A percentile compares a stretch with the other conserved stretches of the same genome.
Conservation (phyloP, 1,139 yeast species). For the Hemisphaericaspora xylofermentans region DNA sequence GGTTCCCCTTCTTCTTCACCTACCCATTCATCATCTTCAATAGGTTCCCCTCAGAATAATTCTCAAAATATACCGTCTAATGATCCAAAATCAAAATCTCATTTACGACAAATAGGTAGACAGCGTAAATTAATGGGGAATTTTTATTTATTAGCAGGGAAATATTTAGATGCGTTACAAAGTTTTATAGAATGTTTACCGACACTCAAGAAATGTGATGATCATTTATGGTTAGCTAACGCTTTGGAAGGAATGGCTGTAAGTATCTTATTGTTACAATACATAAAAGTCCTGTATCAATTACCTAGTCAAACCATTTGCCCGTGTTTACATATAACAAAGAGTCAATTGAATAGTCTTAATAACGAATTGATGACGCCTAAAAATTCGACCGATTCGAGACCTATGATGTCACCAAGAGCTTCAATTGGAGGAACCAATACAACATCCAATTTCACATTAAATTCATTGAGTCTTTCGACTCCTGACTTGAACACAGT, state of each 20-base stretch:
- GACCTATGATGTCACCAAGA: constrained; percentile 31
- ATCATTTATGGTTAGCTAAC: constrained; percentile 84
- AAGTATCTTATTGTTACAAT: constrained; percentile 60
- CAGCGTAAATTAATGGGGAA: constrained; percentile 75
- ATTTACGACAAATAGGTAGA: constrained; percentile 56
- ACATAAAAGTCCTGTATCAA: constrained; percentile 57
- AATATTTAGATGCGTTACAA: constrained; percentile 65
- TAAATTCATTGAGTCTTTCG: constrained; percentile 12
- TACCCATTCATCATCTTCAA: not conserved
- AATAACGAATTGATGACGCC: not conserved
- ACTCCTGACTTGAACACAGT: constrained; percentile 26
- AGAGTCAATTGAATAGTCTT: constrained; percentile 15
- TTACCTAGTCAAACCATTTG: constrained; percentile 45
- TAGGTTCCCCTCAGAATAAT: not conserved
- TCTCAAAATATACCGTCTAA: constrained; percentile 2
- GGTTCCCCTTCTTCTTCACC: constrained; percentile 2
- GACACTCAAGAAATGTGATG: constrained; percentile 61
- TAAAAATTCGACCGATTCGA: constrained; percentile 8
- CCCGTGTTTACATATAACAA: constrained; percentile 23
- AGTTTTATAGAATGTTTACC: constrained; percentile 72
- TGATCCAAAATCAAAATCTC: constrained; percentile 31
- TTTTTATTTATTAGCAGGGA: constrained; percentile 77
- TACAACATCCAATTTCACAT: constrained; percentile 7
- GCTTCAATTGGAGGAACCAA: constrained; percentile 26
- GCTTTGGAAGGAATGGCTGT: constrained; percentile 80